Conservation (phyloP, 1,284 basidiomycete genomes). For the Heliocybe sulcata region DNA sequence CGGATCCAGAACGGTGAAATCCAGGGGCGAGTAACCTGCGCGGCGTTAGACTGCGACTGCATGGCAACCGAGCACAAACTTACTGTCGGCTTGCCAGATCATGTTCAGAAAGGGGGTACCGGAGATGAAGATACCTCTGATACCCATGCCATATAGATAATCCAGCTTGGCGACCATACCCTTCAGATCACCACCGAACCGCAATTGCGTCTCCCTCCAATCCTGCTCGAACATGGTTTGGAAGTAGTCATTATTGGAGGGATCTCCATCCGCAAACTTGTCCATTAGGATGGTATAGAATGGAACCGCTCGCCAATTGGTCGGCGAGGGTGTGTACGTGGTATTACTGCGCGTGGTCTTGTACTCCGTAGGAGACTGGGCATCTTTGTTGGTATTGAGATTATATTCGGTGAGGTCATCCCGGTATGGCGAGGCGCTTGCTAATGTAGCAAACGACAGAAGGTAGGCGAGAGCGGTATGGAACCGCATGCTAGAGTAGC, state of each 20-base stretch:
- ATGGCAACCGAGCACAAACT: constrained; percentile 23
- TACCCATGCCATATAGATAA: constrained; percentile 85
- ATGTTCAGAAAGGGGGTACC: constrained; percentile 91
- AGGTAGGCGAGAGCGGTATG: constrained; percentile 21
- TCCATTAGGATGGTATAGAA: constrained; percentile 84
- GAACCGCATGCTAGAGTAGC: constrained; percentile 20
- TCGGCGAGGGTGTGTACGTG: constrained; percentile 71
- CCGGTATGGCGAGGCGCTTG: constrained; percentile 59
- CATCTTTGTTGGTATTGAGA: constrained; percentile 77
- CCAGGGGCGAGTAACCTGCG: constrained; percentile 84
- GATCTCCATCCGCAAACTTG: constrained; percentile 91
- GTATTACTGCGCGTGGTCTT: constrained; percentile 50
- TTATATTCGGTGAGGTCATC: constrained; percentile 77
- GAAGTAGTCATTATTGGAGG: constrained; percentile 86
- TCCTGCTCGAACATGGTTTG: constrained; percentile 76
- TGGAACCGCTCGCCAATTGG: constrained; percentile 83
- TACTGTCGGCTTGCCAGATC: constrained; percentile 93
- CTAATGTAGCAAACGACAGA: constrained; percentile 18
- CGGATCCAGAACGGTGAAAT: constrained; percentile 84
- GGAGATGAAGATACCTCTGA: constrained; percentile 79
- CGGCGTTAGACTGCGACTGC: neutral
- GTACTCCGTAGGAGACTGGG: constrained; percentile 66
- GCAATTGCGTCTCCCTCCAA: constrained; percentile 81
- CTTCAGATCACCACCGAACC: constrained; percentile 80
- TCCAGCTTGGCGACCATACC: constrained; percentile 73